These are phyloP conservation scores for Fusarium dlaminii DNA, from an alignment of 2,329 filamentous ascomycete genomes.

Conservation along the genomic window DNA sequence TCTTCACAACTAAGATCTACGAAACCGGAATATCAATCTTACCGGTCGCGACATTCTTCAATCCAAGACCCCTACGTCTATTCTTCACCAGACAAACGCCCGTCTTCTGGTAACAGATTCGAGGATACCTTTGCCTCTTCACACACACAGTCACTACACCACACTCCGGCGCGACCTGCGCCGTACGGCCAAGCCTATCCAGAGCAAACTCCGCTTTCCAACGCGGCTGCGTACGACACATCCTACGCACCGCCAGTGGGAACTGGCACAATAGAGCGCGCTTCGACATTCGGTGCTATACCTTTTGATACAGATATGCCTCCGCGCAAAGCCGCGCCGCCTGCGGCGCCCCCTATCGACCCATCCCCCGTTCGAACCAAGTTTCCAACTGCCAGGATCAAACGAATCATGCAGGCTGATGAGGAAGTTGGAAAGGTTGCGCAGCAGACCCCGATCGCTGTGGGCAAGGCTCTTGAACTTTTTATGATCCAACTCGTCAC, in stretches of 20 bases:
- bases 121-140: slow-evolving; percentile 10
- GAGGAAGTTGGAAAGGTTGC: slow-evolving; percentile 99
- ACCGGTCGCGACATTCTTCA: slow-evolving; percentile 30
- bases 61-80: slow-evolving; percentile 33
- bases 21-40: slow-evolving; percentile 37
- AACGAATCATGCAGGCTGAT: slow-evolving; percentile 99
- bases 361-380: slow-evolving; percentile 88
- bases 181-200: slow-evolving; percentile 22
- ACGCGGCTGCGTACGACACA: slow-evolving; percentile 27
- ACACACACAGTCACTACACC: slow-evolving; percentile 26
- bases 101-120: slow-evolving; percentile 12
- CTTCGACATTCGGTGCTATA: slow-evolving; percentile 15
- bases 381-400: slow-evolving; percentile 96
- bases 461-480: slow-evolving; percentile 93
- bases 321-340: slow-evolving; percentile 48
- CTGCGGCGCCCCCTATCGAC: slow-evolving; percentile 56
- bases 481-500: slow-evolving; percentile 97
- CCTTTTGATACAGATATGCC: slow-evolving; percentile 46
- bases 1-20: slow-evolving; percentile 31
- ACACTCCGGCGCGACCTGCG: slow-evolving; percentile 18
- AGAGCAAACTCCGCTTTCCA: slow-evolving; percentile 19
- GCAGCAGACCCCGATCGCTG: slow-evolving; percentile 95
- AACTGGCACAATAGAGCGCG: slow-evolving; percentile 3
- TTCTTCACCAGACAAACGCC: slow-evolving; percentile 7
- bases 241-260: slow-evolving; percentile 20